Base-by-base conservation (phyloP, 1,284 basidiomycete genomes). In the Takashimella koratensis region DNA sequence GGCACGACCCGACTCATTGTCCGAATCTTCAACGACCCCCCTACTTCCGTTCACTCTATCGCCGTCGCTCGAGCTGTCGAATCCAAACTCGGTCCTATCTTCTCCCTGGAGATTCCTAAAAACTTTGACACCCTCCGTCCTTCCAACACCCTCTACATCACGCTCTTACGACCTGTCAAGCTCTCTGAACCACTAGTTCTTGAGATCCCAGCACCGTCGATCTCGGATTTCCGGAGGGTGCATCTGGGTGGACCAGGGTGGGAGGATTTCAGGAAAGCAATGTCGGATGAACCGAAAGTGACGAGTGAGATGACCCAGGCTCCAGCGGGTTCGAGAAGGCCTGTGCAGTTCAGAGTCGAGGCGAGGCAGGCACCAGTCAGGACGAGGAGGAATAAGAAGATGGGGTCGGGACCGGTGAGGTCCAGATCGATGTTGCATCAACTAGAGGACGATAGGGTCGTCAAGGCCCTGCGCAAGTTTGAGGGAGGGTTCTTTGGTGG, bases 401-500 rank as follows among this genome's bases (percentile, higher is more conserved):
- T 20, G 46, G 24, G 40, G 23, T 36, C 13, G 19, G 12, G 21
- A 12, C 19, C 16, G 22, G 26, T 20, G 46, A 40, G 40, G 23
- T 36, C 13, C 21, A n/a, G 21, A 12, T 20, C 16, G 22, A 30
- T 8, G 16, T n/a, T 30, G 30, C 53, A 63, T 45, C 20, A 27
- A 30, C 12, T 39, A 21, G 66, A 69, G 49, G 66, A 64, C 43
- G 45, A 52, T 19, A 52, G 56, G 25, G 60, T 71, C 22, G 56
- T 67, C 12, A 26, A 57, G 16, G 60, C 58, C 2, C 51, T 71
- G 19, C 45, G 56, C 30, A 39, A 27, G 11, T 63, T 70, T 39
- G 61, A 54, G 11, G 60, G 58, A 23, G 69, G 69, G 1, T 67
- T 65, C 49, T 63, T 47, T 51, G 66, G 66, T 25, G 69, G 67